Evolutionary conservation across 2,329 filamentous ascomycete species (phyloP), one percentile per base, ranked within the genome.

Genomic region (Aspergillus sp.): DNA sequence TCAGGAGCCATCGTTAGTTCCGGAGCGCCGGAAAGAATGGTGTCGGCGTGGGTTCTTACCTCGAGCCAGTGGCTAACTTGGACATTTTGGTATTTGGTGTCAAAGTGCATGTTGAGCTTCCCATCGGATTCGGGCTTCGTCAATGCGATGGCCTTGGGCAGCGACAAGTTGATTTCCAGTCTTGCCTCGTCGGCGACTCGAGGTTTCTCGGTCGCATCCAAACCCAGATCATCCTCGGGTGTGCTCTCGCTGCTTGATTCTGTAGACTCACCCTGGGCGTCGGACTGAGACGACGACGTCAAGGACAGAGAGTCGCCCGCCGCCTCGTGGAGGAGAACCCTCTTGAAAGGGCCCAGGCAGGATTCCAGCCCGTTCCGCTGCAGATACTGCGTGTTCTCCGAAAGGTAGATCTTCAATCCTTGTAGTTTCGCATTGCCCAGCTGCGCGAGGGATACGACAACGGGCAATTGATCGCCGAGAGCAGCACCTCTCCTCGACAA

Each of bases 61-160:
- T 64, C 60, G n/a, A 64, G 50, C 59, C 57, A 64, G 26, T 64
- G 62, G 11, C 31, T 52, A 14, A 64, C 56, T 20, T 52, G 42
- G 11, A 60, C 57, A 16, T 59, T 64, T 51, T 60, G 56, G 22
- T 62, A 60, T 39, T 56, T 49, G 18, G 60, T 60, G 47, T 60
- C 60, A 52, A 56, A 62, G 49, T 64, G 62, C 62, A 64, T 62
- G 47, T 29, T 47, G 14, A 54, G 54, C 46, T 51, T 58, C 10
- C 54, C 55, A 32, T 55, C 46, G 22, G 36, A 9, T 2, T 55
- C 46, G 24, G 49, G 50, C 36, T 64, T 60, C 6, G 53, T 49
- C 46, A 56, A 57, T 45, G 59, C 60, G n/a, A 49, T 42, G n/a
- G 45, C 45, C 45, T 47, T 20, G 20, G 62, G 62, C 16, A 64